Percentiles rank a stretch among this genome's conserved stretches.
Evolutionary conservation across 495 filamentous ascomycete species (phyloP).

Genomic region (Neurospora sp.): DNA sequence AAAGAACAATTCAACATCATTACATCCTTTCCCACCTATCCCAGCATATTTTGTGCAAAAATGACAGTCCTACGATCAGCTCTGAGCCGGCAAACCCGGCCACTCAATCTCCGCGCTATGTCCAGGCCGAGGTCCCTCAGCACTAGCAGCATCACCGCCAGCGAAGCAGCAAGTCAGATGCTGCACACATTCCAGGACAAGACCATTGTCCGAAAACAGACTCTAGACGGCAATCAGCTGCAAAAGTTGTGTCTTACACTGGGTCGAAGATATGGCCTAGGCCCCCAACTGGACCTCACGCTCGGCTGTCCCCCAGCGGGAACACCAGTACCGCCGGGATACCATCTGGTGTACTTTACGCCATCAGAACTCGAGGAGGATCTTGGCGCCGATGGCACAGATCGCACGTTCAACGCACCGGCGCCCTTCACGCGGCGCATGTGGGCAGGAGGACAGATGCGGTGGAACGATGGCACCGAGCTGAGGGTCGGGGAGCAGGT

Average conservation of each 20-base stretch:
- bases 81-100: background rate
- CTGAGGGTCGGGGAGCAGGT: slow-evolving; percentile 40
- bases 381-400: slow-evolving; percentile 51
- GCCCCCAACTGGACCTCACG: slow-evolving; percentile 10
- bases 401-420: slow-evolving; percentile 47
- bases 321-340: slow-evolving; percentile 43
- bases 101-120: background rate
- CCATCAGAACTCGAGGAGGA: slow-evolving; percentile 39
- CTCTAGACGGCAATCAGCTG: slow-evolving; percentile 48
- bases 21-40: background rate
- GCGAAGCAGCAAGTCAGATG: slow-evolving; percentile 4
- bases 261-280: slow-evolving; percentile 27
- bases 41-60: background rate
- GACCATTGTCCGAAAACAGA: slow-evolving; percentile 30
- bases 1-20: background rate
- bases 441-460: slow-evolving; percentile 57
- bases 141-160: background rate
- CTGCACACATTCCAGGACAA: background rate
- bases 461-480: slow-evolving; percentile 23
- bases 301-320: slow-evolving; percentile 18
- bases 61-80: background rate
- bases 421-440: slow-evolving; percentile 53
- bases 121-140: background rate
- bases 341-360: slow-evolving; percentile 54
- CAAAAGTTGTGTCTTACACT: slow-evolving; percentile 46